Base-by-base conservation (phyloP, 2,329 filamentous ascomycete species). In the Neonectria hederae region DNA sequence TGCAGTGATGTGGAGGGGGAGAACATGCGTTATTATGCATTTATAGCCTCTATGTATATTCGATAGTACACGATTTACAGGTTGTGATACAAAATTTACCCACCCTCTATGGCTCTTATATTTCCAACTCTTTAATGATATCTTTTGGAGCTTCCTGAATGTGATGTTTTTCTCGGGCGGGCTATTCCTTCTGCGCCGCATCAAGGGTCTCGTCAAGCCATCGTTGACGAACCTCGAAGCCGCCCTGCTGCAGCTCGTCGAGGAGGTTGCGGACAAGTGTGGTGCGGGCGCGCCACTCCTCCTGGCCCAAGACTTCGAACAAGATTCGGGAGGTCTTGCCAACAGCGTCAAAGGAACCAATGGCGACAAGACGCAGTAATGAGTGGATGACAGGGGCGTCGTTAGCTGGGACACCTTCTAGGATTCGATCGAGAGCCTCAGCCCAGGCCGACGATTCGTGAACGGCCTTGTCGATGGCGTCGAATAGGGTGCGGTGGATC, bases 281-380 rank as follows among this genome's bases (percentile, higher is more conserved):
- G 4, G 76, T 65, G 4, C 78, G 74, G 48, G 63, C 45, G 8
- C 54, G 63, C 77, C 77, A 79, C 64, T 81, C 79, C 1, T 79
- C 71, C 38, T 73, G 71, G 5, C 79, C 79, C 1, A 81, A 62
- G n/a, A 80, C 65, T 19, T 65, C 65, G 32, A 81, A 73, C 59
- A 81, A 69, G 10, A 74, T 67, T 58, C 28, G 74, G 48, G 62
- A 75, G 69, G 70, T 69, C 70, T 69, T 77, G 70, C 49, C 75
- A 67, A 71, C 69, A 14, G 76, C 74, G 8, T 75, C 67, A 14
- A 71, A 63, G 22, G 70, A 72, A 2, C 78, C 78, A 3, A 77
- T 72, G 30, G 72, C 75, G 17, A 78, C 65, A 8, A 79, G 69
- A 19, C 78, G 74, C 54, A 80, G 53, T 4, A 71, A 55, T 11